Percentiles rank a stretch among this genome's conserved stretches.
Conservation (phyloP, 2,329 filamentous ascomycete species). For the Aspergillus flavus region DNA sequence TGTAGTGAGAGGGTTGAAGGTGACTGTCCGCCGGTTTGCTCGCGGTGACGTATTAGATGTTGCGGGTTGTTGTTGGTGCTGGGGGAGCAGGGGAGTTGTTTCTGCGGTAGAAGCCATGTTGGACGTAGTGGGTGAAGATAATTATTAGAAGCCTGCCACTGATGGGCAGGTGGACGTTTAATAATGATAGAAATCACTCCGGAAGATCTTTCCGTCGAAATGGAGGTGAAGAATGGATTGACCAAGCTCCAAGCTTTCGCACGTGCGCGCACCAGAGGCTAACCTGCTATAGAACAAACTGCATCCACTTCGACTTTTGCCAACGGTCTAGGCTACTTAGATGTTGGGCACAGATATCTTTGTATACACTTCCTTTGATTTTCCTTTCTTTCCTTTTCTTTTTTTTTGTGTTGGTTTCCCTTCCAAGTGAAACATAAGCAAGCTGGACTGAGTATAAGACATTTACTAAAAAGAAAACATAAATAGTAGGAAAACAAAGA, state of each 20-base stretch:
- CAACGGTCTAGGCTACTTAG: neutral
- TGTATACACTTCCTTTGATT: neutral
- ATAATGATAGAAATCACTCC: slow-evolving; percentile 3
- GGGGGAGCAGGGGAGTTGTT: slow-evolving; percentile 45
- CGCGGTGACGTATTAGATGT: slow-evolving; percentile 42
- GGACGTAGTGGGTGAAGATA: slow-evolving; percentile 9
- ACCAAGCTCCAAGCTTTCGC: slow-evolving; percentile 21
- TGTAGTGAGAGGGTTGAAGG: slow-evolving; percentile 51
- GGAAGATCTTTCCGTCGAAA: slow-evolving; percentile 5
- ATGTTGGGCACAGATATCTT: neutral
- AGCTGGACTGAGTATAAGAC: neutral
- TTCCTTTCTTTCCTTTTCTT: neutral
- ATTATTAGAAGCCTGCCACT: slow-evolving; percentile 21
- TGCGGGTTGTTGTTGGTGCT: slow-evolving; percentile 31
- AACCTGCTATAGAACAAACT: neutral
- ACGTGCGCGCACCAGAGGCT: slow-evolving; percentile 24
- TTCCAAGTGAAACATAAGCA: neutral
- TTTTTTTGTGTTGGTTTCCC: neutral
- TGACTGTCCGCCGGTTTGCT: slow-evolving; percentile 46
- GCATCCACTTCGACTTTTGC: neutral
- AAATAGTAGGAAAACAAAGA: neutral
- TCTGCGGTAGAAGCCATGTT: slow-evolving; percentile 44
- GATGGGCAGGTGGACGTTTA: slow-evolving; percentile 10
- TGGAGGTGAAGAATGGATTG: slow-evolving; percentile 13
- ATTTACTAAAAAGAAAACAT: neutral